Conservation (phyloP, 2,329 filamentous ascomycete species). For the Penicillium sp. region DNA sequence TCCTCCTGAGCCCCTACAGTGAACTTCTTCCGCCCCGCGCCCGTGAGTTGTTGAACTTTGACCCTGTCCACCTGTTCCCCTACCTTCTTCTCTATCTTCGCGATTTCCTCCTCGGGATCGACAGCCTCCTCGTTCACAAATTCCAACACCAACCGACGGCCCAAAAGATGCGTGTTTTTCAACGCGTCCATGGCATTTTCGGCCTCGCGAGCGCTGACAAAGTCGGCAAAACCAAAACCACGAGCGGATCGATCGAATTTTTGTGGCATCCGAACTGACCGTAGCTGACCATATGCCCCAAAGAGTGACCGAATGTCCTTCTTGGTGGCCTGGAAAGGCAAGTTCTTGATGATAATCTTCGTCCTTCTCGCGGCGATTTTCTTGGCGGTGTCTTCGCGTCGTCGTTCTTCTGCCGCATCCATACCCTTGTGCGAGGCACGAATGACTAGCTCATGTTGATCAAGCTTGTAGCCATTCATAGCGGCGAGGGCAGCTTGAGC, state of each 20-base stretch:
- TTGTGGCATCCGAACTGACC: constrained; percentile 87
- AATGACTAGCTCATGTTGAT: constrained; percentile 77
- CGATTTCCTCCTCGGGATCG: constrained; percentile 92
- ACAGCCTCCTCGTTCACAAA: constrained; percentile 83
- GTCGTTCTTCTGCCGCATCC: constrained; percentile 81
- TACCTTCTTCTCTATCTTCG: constrained; percentile 95
- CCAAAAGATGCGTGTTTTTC: constrained; percentile 86
- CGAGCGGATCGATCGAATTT: constrained; percentile 85
- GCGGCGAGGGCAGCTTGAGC: constrained; percentile 71
- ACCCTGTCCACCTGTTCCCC: constrained; percentile 86
- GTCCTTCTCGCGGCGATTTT: constrained; percentile 70
- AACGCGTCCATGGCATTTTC: constrained; percentile 85
- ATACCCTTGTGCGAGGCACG: constrained; percentile 79
- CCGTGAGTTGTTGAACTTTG: constrained; percentile 79
- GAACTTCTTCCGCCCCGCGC: constrained; percentile 76
- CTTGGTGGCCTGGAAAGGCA: constrained; percentile 92
- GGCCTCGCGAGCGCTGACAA: constrained; percentile 84
- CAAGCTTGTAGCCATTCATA: constrained; percentile 87
- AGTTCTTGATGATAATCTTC: constrained; percentile 96
- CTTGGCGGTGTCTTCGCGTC: constrained; percentile 75
- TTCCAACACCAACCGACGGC: constrained; percentile 80
- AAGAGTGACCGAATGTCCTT: constrained; percentile 85
- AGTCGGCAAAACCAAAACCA: constrained; percentile 96
- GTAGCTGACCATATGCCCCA: constrained; percentile 82
- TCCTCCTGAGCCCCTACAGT: constrained; percentile 68